Evolutionary conservation across 352 stramenopile genomes (phyloP).

Genomic region (Phytophthora idaei): DNA sequence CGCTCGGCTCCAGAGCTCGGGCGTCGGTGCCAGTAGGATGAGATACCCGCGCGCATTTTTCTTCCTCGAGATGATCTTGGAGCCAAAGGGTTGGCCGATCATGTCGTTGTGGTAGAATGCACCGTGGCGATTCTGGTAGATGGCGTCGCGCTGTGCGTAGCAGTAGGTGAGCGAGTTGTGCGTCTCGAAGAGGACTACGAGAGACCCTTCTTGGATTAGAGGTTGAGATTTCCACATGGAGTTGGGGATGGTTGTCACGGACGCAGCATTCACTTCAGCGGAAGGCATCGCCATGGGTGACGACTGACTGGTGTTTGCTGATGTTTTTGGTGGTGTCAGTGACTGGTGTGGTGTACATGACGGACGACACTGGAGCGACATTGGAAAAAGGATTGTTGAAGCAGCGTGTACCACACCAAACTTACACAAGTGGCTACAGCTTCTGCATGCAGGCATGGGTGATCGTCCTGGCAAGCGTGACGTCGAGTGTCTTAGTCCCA

Average conservation of each 20-base stretch:
- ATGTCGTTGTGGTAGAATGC: conserved; percentile 98
- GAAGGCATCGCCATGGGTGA: conserved; percentile 36
- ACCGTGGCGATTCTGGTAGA: conserved; percentile 97
- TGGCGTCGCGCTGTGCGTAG: conserved; percentile 90
- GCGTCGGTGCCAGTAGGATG: conserved; percentile 95
- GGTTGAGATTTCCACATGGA: conserved; percentile 66
- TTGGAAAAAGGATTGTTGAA: conserved; percentile 7
- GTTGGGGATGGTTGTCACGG: conserved; percentile 53
- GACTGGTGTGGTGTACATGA: conserved; percentile 13
- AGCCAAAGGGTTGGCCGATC: conserved; percentile 88
- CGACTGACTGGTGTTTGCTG: conserved; percentile 6
- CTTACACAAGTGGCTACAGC: neutral
- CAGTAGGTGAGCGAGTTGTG: conserved; percentile 96
- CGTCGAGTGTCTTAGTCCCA: no score
- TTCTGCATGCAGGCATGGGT: no score
- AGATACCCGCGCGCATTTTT: conserved; percentile 88
- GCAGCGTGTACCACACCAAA: neutral
- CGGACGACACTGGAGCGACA: neutral
- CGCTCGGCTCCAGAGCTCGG: conserved; percentile 96
- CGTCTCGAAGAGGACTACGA: conserved; percentile 98
- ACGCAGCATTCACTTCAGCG: conserved; percentile 31
- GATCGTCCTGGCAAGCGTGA: no score
- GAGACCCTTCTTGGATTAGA: conserved; percentile 76
- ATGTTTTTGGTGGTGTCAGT: neutral
- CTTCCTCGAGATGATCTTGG: conserved; percentile 73